phyloP scores from a whole-genome alignment of 768 basidiomycete species.

The Pleurotus sapidus region DNA sequence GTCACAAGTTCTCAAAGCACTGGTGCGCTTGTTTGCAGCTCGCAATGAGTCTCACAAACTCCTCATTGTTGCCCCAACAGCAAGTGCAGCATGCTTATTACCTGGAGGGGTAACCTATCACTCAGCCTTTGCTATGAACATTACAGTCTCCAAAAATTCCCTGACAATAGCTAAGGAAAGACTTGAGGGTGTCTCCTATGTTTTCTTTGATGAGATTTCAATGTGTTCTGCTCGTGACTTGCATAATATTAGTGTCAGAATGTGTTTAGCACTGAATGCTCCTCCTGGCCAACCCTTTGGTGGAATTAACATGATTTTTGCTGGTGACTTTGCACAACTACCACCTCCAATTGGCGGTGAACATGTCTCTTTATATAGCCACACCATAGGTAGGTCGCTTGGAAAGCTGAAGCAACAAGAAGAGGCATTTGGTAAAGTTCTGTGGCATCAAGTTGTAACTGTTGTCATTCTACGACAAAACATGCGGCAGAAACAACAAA shows the following conservation, averaged over 20 bases:
- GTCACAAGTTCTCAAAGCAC: slow-evolving; percentile 25
- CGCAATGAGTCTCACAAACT: slow-evolving; percentile 23
- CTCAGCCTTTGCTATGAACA: slow-evolving; percentile 10
- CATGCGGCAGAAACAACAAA: slow-evolving; percentile 23
- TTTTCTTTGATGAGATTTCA: slow-evolving; percentile 40
- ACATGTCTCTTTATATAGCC: slow-evolving; percentile 14
- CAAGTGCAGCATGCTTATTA: slow-evolving; percentile 20
- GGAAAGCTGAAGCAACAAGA: slow-evolving; percentile 11
- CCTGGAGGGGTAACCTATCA: slow-evolving; percentile 21
- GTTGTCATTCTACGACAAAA: slow-evolving; percentile 30
- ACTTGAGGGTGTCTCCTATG: slow-evolving; percentile 25
- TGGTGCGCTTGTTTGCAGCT: slow-evolving; percentile 19
- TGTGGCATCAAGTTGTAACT: slow-evolving; percentile 28
- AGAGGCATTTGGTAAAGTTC: slow-evolving; percentile 20
- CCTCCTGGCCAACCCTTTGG: slow-evolving; percentile 20
- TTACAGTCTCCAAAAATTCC: not conserved
- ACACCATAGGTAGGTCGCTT: slow-evolving; percentile 1
- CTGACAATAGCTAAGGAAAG: slow-evolving; percentile 7
- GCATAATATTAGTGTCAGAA: slow-evolving; percentile 24
- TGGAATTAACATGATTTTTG: slow-evolving; percentile 29
- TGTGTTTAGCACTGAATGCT: slow-evolving; percentile 17
- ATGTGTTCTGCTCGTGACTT: slow-evolving; percentile 35
- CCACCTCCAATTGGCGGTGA: slow-evolving; percentile 21
- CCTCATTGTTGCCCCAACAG: slow-evolving; percentile 24
- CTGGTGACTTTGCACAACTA: slow-evolving; percentile 32